phyloP scores from a whole-genome alignment of 768 basidiomycete species.

The Lyophyllum decastes region DNA sequence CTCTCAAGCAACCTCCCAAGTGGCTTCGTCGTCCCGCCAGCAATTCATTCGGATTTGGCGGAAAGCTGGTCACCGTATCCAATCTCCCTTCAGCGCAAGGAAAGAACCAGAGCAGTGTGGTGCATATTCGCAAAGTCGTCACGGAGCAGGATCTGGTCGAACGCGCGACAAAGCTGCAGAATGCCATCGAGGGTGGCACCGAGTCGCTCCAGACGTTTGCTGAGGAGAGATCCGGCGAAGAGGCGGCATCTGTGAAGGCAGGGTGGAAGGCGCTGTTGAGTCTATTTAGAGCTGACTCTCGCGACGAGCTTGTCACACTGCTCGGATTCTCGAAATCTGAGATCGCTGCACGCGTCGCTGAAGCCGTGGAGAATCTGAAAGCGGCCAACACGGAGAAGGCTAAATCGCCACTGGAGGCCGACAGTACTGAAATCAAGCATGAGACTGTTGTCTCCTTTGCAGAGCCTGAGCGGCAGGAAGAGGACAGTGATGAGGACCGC shows the following conservation, averaged over 20 bases:
- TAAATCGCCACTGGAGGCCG: constrained; percentile 37
- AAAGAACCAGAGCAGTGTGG: constrained; percentile 78
- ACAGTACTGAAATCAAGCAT: constrained; percentile 46
- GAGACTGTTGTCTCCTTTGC: constrained; percentile 85
- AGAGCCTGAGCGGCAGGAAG: constrained; percentile 64
- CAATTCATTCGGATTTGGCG: constrained; percentile 89
- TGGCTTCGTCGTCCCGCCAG: constrained; percentile 89
- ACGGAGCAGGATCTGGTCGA: constrained; percentile 77
- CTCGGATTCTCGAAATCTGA: constrained; percentile 93
- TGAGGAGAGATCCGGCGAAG: constrained; percentile 50
- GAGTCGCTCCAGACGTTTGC: constrained; percentile 66
- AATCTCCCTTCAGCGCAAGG: constrained; percentile 78
- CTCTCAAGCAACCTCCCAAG: constrained; percentile 93
- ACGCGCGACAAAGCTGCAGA: constrained; percentile 67
- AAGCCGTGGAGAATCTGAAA: constrained; percentile 79
- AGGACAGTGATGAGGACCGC: constrained; percentile 37
- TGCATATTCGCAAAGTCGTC: constrained; percentile 76
- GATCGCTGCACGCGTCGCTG: constrained; percentile 74
- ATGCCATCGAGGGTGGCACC: constrained; percentile 52
- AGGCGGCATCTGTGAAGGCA: constrained; percentile 37
- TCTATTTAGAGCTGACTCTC: constrained; percentile 85
- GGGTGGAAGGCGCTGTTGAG: constrained; percentile 89
- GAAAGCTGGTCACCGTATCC: constrained; percentile 77
- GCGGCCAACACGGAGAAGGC: constrained; percentile 35
- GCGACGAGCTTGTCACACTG: constrained; percentile 87